Percentiles rank a stretch among this genome's conserved stretches.
These are phyloP conservation scores for Akanthomyces lecanii DNA, from an alignment of 2,329 filamentous ascomycete genomes.

Conservation along the genomic window DNA sequence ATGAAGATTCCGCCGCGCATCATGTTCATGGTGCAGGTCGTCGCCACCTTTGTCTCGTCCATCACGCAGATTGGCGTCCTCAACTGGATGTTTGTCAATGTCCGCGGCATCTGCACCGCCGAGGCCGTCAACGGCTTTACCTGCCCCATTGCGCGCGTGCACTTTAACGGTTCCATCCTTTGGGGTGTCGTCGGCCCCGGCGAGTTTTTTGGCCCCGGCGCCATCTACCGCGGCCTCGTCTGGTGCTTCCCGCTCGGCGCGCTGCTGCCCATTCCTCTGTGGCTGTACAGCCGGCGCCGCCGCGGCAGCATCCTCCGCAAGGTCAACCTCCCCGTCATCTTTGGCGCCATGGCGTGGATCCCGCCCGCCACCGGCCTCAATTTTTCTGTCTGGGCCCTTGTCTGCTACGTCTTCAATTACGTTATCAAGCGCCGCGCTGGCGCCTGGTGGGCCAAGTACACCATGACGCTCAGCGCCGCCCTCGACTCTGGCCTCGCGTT, in stretches of 20 bases:
- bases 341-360: conserved; percentile 81
- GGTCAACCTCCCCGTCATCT: conserved; percentile 77
- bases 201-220: conserved; percentile 74
- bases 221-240: conserved; percentile 70
- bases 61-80: conserved; percentile 78
- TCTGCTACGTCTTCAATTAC: conserved; percentile 83
- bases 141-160: conserved; percentile 79
- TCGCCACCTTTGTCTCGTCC: conserved; percentile 70
- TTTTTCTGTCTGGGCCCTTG: conserved; percentile 80
- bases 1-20: conserved; percentile 83
- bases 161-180: conserved; percentile 85
- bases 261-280: conserved; percentile 68
- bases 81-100: conserved; percentile 84
- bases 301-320: conserved; percentile 64
- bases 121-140: conserved; percentile 83
- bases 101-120: conserved; percentile 72
- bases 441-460: conserved; percentile 88
- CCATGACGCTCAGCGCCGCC: conserved; percentile 80
- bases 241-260: conserved; percentile 80
- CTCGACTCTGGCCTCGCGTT: conserved; percentile 80
- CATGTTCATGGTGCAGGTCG: conserved; percentile 73
- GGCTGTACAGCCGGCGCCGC: conserved; percentile 61
- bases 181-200: conserved; percentile 83
- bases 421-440: conserved; percentile 63
- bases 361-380: conserved; percentile 83